Evolutionary conservation across 1,139 yeast species (phyloP).

Genomic region (Wickerhamomyces sp.): DNA sequence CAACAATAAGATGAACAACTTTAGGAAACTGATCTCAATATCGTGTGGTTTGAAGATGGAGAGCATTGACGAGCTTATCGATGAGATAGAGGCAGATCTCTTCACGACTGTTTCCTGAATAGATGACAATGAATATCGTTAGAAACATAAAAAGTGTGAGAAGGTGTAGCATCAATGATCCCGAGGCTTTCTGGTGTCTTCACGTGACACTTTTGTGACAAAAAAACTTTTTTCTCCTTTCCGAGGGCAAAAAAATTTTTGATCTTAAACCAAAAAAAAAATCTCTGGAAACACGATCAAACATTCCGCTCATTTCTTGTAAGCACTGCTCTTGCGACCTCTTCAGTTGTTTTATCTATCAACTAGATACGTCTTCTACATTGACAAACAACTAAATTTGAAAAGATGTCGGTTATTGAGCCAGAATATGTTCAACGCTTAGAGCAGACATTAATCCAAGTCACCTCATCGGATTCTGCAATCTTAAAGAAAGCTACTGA

Average conservation of each 20-base stretch:
- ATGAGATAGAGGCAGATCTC: constrained; percentile 45
- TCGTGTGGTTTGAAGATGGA: constrained; percentile 76
- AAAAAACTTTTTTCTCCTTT: not conserved
- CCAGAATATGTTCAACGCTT: constrained; percentile 61
- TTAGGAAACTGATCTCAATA: constrained; percentile 70
- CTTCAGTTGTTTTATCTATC: not conserved
- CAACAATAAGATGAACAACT: constrained; percentile 62
- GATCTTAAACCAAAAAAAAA: not conserved
- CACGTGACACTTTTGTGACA: not conserved
- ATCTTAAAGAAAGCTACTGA: constrained; percentile 81
- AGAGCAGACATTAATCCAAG: constrained; percentile 73
- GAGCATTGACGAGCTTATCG: constrained; percentile 70
- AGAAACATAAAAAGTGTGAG: too few relatives aligned
- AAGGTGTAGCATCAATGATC: not conserved
- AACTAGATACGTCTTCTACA: not conserved
- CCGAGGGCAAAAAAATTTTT: not conserved
- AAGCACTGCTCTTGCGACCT: too few relatives aligned
- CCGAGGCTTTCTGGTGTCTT: not conserved
- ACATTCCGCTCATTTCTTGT: not conserved
- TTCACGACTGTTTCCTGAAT: constrained; percentile 15
- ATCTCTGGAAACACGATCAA: not conserved
- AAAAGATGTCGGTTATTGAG: constrained; percentile 43
- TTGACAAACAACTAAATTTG: not conserved
- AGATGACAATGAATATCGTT: not conserved
- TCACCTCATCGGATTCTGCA: constrained; percentile 70